Conservation (phyloP, 768 basidiomycete genomes). For the Tylopilus subfusipes region DNA sequence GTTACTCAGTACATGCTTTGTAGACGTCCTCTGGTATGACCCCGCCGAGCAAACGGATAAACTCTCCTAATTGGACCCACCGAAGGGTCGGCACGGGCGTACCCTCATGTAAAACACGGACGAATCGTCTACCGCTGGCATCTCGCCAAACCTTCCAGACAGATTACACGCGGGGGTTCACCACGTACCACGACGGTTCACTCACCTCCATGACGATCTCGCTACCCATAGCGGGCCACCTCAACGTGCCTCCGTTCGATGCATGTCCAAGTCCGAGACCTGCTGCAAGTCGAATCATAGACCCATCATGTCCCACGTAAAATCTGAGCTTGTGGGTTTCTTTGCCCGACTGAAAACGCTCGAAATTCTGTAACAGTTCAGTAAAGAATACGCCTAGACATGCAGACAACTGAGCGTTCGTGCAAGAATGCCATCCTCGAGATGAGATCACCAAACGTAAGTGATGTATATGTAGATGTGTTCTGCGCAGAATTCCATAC, state of each 20-base stretch:
- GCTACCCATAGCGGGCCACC: conserved; percentile 48
- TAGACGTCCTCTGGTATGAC: conserved; percentile 37
- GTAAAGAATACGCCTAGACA: conserved; percentile 42
- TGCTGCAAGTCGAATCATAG: conserved; percentile 40
- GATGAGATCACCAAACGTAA: conserved; percentile 39
- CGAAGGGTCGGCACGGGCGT: conserved; percentile 34
- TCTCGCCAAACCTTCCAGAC: conserved; percentile 40
- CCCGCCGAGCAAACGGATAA: conserved; percentile 32
- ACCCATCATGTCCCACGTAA: conserved; percentile 48
- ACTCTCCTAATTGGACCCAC: conserved; percentile 36
- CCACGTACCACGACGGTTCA: not conserved
- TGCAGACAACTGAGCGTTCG: not conserved
- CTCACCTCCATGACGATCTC: conserved; percentile 47
- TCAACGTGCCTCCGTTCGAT: conserved; percentile 25
- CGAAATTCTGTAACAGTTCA: conserved; percentile 42
- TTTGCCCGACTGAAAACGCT: conserved; percentile 30
- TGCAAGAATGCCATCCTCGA: not conserved
- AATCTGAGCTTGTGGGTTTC: conserved; percentile 38
- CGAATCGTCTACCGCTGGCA: conserved; percentile 25
- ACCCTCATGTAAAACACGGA: conserved; percentile 45
- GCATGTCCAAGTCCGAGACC: conserved; percentile 39
- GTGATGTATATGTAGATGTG: conserved; percentile 40
- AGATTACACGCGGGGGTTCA: not conserved
- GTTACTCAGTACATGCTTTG: conserved; percentile 15
- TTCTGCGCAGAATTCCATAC: conserved; percentile 48